Base-by-base conservation (phyloP, 2,329 filamentous ascomycete species). In the Neofusicoccum parvum region DNA sequence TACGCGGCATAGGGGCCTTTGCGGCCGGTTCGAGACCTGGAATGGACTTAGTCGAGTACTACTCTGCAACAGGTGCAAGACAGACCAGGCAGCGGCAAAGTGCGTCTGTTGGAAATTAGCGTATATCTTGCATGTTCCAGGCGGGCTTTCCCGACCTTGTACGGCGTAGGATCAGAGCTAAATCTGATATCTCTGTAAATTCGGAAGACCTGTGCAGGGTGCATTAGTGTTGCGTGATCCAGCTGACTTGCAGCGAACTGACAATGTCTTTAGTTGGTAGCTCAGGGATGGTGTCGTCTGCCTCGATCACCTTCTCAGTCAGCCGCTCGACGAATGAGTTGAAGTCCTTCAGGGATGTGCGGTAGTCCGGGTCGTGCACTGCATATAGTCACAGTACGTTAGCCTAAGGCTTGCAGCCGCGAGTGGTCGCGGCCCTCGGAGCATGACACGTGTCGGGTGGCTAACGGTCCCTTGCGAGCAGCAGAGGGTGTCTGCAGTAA, bases 1-100 rank as follows among this genome's bases (percentile, higher is more conserved):
- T 97, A 97, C 73, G 88, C 90, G 6, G 93, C 93, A 77, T 95
- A 96, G 10, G 91, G 89, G 0, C 92, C 92, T 78, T 97, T 96
- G 64, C 91, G 86, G 20, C 93, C 93, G 0, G 92, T 96, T 20
- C 93, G 88, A 65, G 91, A 95, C 87, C 85, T 86, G 68, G 50
- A 49, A 20, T 12, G 20, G 27, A 67, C 23, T 67, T 36, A 56
- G 50, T 67, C 64, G 64, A 54, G 43, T 66, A 48, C 23, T 20
- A 39, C 17, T 58, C 53, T 56, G 60, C 53, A 12, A 7, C n/a
- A 56, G 32, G 23, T 39, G 17, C 20, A n/a, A 48, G 12, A 43
- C 63, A 72, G 75, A 87, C 88, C 92, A 96, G 27, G 92, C 91
- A 43, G 90, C 92, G 10, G 90, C 91, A 78, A 94, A 96, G 79